Evolutionary conservation across 108 stramenopile species (phyloP), one percentile per base, ranked within the genome.

Genomic region (Discostella stelligeroides): DNA sequence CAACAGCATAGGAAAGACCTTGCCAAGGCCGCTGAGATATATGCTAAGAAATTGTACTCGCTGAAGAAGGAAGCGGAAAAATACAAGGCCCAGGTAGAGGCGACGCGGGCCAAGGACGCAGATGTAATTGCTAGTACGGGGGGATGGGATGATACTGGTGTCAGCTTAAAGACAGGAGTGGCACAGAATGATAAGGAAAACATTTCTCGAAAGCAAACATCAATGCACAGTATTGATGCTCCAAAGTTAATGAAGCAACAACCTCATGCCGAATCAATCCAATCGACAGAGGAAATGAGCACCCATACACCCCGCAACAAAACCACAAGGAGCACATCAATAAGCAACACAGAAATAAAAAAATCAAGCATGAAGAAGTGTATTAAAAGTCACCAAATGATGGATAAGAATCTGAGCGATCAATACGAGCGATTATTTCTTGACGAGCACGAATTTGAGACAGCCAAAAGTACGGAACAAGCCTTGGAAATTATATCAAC

Each of bases 161-260:
- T 62, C 61, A 62, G 43, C 43, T 18, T 14, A 41, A 40, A 42
- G 42, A 62, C 61, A 15, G 61, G 61, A 21, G 61, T 62, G 12
- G 61, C 61, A 17, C 15, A 62, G 14, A 62, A 45, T 17, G 61
- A 62, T 9, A 62, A 62, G 18, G 61, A 62, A 62, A 62, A 62
- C 21, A 23, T 42, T 4, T 41, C 59, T 9, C 30, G 20, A 11
- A 38, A 42, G 51, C 51, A n/a, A 25, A 1, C 7, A n/a, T 27
- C 24, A 25, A 27, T n/a, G 8, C 2, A 49, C 21, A 37, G 55
- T 4, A 3, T 13, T 56, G 27, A 17, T 6, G 30, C 14, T 37
- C 37, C 55, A n/a, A 56, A 37, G 34, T 38, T 56, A 38, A 38
- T 15, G 37, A 37, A 56, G 34, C 0, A n/a, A n/a, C n/a, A n/a